Evolutionary conservation across 495 filamentous ascomycete species (phyloP), one percentile per base, ranked within the genome.

Genomic region (Penicillium robsamsonii): DNA sequence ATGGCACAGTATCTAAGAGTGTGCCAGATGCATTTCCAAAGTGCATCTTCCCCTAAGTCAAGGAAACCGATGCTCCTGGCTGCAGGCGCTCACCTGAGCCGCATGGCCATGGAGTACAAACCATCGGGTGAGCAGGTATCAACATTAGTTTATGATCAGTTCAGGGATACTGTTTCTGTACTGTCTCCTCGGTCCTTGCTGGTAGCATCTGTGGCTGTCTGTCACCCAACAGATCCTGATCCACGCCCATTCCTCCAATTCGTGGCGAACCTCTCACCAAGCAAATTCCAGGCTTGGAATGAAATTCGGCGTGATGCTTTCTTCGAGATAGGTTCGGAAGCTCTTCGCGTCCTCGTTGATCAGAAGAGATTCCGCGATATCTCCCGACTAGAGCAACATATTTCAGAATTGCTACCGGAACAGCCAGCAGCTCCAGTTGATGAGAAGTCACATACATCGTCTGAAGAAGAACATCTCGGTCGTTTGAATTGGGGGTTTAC

Each of bases 151-250:
- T 77, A 73, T 46, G 70, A 78, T 17, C 56, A 72, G 8, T 77
- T 67, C 46, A 55, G 53, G 2, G 44, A 65, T 0, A 46, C 62
- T 1, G 53, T 76, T 10, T 64, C 67, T 13, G 48, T 76, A 29
- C 47, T 63, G 13, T 61, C 62, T 17, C 60, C 69, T 17, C 59
- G 60, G 4, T 65, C 65, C 1, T 49, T 68, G 13, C 41, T 70
- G 18, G 53, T 43, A 5, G 64, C 66, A 22, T 57, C 62, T n/a
- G 59, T 71, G 46, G 55, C 62, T 7, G 51, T 77, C 24, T 71
- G 68, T 24, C 72, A 79, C 53, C 75, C 75, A 7, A 62, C 62
- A 13, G 44, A 67, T 29, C 74, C 72, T 13, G 62, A 74, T 30
- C 24, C 70, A 1, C 53, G 50, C 15, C 72, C 69, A 4, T 70